These are phyloP conservation scores for Phytophthora podocarpi DNA, from an alignment of 352 stramenopile genomes.

Conservation along the genomic window DNA sequence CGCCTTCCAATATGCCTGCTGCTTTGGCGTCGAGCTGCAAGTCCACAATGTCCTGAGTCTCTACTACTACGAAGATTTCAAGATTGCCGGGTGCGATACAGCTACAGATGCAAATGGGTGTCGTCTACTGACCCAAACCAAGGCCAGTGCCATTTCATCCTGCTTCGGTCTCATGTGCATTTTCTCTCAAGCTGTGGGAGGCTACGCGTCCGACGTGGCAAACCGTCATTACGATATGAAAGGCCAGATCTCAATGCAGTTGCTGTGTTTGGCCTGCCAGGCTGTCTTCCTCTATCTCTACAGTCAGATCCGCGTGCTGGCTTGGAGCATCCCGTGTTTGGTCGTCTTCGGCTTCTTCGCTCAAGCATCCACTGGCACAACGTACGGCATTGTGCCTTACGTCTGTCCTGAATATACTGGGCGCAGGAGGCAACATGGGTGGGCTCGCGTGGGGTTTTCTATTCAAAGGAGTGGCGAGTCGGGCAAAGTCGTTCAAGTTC, in stretches of 20 bases:
- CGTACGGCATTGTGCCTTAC: slow-evolving; percentile 67
- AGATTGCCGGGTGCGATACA: slow-evolving; percentile 43
- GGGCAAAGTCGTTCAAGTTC: slow-evolving; percentile 43
- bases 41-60: slow-evolving; percentile 92
- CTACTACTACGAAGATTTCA: slow-evolving; percentile 91
- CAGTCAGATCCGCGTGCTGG: slow-evolving; percentile 48
- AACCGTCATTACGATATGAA: slow-evolving; percentile 55
- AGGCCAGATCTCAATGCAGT: slow-evolving; percentile 65
- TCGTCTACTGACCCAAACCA: slow-evolving; percentile 27
- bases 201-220: slow-evolving; percentile 75
- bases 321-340: slow-evolving; percentile 72
- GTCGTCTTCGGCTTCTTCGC: slow-evolving; percentile 90
- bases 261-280: slow-evolving; percentile 70
- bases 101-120: slow-evolving; percentile 25
- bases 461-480: slow-evolving; percentile 45
- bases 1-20: slow-evolving; percentile 91
- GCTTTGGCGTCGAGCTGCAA: slow-evolving; percentile 94
- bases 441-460: slow-evolving; percentile 53
- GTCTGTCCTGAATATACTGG: slow-evolving; percentile 47
- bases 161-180: slow-evolving; percentile 95
- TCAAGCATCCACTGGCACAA: slow-evolving; percentile 43
- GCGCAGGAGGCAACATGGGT: slow-evolving; percentile 56
- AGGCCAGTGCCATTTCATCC: slow-evolving; percentile 82
- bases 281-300: slow-evolving; percentile 84
- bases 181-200: slow-evolving; percentile 87